phyloP scores from a whole-genome alignment of 2,329 filamentous ascomycete species.

The Fusarium sp. region DNA sequence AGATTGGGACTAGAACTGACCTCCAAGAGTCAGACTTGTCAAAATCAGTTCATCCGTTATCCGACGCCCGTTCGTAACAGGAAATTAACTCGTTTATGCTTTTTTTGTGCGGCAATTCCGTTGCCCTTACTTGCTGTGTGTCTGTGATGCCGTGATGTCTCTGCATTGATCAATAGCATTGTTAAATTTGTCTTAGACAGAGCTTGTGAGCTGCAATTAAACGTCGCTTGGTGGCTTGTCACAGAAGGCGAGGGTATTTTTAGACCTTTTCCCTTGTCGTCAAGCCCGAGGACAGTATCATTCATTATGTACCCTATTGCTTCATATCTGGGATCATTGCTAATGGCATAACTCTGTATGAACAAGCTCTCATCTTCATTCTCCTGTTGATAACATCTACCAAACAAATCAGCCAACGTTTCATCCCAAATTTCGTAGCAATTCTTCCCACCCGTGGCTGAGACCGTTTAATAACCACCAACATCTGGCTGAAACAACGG shows the following conservation, averaged over 20 bases:
- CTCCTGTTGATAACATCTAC: neutral
- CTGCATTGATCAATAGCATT: conserved; percentile 14
- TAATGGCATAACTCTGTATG: too few relatives aligned
- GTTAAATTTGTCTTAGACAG: conserved; percentile 21
- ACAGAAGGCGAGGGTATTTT: conserved; percentile 4
- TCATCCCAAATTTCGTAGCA: conserved; percentile 23
- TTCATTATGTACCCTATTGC: neutral
- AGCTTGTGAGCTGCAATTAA: conserved; percentile 15
- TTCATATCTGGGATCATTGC: neutral
- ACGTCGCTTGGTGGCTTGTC: conserved; percentile 15
- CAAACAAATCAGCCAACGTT: neutral
- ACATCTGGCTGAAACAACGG: conserved; percentile 21
- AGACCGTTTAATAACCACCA: conserved; percentile 8
- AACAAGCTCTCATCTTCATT: too few relatives aligned
- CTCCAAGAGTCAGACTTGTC: neutral
- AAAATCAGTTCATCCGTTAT: conserved; percentile 25
- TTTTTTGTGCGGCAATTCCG: conserved; percentile 7
- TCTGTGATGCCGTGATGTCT: neutral
- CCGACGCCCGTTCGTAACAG: conserved; percentile 2
- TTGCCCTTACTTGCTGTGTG: conserved; percentile 10
- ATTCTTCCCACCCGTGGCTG: conserved; percentile 8
- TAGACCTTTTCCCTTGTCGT: neutral
- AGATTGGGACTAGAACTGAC: too few relatives aligned
- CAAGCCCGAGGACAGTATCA: neutral
- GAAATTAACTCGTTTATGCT: conserved; percentile 7